Evolutionary conservation across 768 basidiomycete species (phyloP).

Genomic region (Mycena metata): DNA sequence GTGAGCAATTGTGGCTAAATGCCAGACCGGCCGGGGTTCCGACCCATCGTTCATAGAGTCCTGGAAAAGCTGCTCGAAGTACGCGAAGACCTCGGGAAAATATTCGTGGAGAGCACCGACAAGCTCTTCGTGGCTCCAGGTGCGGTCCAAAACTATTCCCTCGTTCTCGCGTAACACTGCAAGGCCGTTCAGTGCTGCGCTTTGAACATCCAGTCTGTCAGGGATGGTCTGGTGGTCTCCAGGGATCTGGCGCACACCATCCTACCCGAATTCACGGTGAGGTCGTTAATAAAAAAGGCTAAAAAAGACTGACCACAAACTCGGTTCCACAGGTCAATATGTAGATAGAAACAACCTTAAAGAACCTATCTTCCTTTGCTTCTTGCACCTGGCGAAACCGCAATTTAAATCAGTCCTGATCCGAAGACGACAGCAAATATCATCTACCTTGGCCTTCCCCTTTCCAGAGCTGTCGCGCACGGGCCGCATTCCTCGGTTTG

Average conservation of each 20-base stretch:
- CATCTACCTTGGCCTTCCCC: background rate
- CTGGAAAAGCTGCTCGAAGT: background rate
- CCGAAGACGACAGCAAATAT: too few species aligned
- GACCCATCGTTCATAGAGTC: background rate
- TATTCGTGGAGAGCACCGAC: background rate
- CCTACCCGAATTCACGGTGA: background rate
- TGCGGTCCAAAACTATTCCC: slow-evolving; percentile 3
- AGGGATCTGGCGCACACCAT: background rate
- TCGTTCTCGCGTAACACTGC: background rate
- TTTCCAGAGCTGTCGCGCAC: background rate
- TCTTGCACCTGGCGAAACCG: too few species aligned
- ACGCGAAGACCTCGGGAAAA: background rate
- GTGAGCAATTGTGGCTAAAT: background rate
- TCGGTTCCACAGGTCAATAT: background rate
- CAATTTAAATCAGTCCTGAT: too few species aligned
- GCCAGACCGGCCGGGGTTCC: background rate
- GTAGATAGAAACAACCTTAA: background rate
- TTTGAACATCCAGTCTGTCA: background rate
- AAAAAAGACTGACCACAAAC: background rate
- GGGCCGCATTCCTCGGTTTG: background rate
- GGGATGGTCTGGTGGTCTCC: background rate
- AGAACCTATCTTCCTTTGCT: background rate
- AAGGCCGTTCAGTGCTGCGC: background rate
- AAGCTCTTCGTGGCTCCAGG: background rate
- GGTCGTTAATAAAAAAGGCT: too few species aligned